Evolutionary conservation across 1,284 basidiomycete genomes (phyloP), one percentile per base, ranked within the genome.

Genomic region (Golubevia pallescens): DNA sequence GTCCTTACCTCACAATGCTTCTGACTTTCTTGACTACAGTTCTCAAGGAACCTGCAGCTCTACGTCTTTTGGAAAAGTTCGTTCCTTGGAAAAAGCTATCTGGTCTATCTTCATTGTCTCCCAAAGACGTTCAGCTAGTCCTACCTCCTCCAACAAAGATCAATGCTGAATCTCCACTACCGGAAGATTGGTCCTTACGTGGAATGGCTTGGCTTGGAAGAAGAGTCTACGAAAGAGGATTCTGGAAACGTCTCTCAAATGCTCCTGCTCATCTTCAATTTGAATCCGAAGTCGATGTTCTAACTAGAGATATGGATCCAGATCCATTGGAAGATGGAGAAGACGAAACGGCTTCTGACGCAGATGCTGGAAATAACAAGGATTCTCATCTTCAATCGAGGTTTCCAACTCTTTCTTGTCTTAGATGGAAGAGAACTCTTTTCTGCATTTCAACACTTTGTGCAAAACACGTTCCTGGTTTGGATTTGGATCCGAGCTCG

Each of bases 181-280:
- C 93, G 0, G 97, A 99, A 85, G 97, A 99, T 84, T 97, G 95
- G 94, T 93, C 93, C 75, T 86, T 98, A 68, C 90, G 95, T 34
- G 97, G 97, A 2, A 93, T 95, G 90, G 93, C 94, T 71, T 99
- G 96, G 96, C 91, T 93, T 1, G 92, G 93, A 4, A 89, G 93
- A 68, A 90, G 91, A 65, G 91, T 97, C 1, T 97, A 92, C 84
- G 93, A 95, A 82, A 90, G 93, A 56, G 94, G 95, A 0, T 98
- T 92, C 86, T 98, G 95, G 95, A 88, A 88, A 65, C 63, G n/a
- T n/a, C n/a, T n/a, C n/a, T 38, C 34, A 96, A 87, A 88, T 93
- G 72, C 93, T 94, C 78, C 91, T 94, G 0, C 88, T 96, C 52
- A 89, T 92, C 60, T 87, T 89, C 60, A 86, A 87, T 32, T 90